Conservation (phyloP, 1,284 basidiomycete species). For the Calocybe gambosa region DNA sequence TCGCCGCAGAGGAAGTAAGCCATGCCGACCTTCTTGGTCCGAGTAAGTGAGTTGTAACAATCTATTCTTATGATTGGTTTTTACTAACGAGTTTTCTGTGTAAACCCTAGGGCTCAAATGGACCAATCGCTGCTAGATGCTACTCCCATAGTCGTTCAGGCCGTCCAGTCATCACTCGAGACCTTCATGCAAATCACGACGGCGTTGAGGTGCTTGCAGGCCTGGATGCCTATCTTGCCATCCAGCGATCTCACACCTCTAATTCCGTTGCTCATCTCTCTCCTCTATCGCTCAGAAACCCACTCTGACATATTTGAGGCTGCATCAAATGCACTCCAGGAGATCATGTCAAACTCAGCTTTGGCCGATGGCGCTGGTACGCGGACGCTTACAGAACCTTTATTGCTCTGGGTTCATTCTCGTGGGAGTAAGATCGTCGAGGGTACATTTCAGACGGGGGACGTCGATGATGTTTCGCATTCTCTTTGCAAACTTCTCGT, state of each 20-base stretch:
- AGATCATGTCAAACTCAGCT: slow-evolving; percentile 69
- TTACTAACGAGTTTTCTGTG: not conserved
- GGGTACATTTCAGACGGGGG: slow-evolving; percentile 35
- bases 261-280: slow-evolving; percentile 54
- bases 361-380: slow-evolving; percentile 68
- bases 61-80: not conserved
- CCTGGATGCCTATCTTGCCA: slow-evolving; percentile 71
- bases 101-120: slow-evolving; percentile 57
- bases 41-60: slow-evolving; percentile 52
- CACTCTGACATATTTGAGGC: slow-evolving; percentile 53
- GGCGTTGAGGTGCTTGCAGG: slow-evolving; percentile 72
- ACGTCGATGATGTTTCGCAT: slow-evolving; percentile 51
- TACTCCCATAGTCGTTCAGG: slow-evolving; percentile 61
- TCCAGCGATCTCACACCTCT: slow-evolving; percentile 60
- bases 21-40: slow-evolving; percentile 70
- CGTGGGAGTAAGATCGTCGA: slow-evolving; percentile 53
- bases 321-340: slow-evolving; percentile 68
- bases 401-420: slow-evolving; percentile 66
- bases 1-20: slow-evolving; percentile 76
- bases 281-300: slow-evolving; percentile 45
- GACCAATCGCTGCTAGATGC: slow-evolving; percentile 58
- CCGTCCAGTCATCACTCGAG: slow-evolving; percentile 50
- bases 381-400: slow-evolving; percentile 72
- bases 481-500: slow-evolving; percentile 75
- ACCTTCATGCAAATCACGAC: slow-evolving; percentile 50